A percentile compares a stretch with the other conserved stretches of the same genome.
These are phyloP conservation scores for Pyrenochaeta sp. DNA, from an alignment of 2,329 filamentous ascomycete genomes.

Conservation along the genomic window DNA sequence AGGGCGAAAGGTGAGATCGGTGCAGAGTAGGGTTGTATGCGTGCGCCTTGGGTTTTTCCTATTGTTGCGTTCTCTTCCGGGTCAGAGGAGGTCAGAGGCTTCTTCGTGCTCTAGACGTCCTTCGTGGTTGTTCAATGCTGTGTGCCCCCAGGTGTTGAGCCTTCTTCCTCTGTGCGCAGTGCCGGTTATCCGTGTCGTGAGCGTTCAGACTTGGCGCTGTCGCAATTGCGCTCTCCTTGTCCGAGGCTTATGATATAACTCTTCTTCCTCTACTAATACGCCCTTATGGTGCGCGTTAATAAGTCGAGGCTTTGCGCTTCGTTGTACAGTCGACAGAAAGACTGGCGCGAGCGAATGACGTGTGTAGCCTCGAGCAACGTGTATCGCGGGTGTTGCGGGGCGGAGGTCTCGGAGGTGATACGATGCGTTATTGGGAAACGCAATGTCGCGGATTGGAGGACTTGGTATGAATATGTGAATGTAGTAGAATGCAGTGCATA, in stretches of 20 bases:
- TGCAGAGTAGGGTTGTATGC: too few relatives aligned
- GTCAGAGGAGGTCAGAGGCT: too few relatives aligned
- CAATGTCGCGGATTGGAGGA: background rate
- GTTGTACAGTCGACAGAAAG: conserved; percentile 8
- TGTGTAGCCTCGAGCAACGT: conserved; percentile 17
- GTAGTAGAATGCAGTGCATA: background rate
- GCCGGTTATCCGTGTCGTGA: conserved; percentile 17
- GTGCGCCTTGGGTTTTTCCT: background rate
- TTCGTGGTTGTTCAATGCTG: background rate
- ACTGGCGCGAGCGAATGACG: conserved; percentile 26
- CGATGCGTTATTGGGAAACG: background rate
- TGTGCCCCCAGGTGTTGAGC: background rate
- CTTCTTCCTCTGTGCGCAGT: conserved; percentile 6
- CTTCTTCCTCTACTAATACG: background rate
- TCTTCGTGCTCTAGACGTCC: too few relatives aligned
- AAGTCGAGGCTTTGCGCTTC: conserved; percentile 2
- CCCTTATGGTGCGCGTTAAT: background rate
- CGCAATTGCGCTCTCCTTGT: conserved; percentile 8
- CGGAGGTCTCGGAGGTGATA: conserved; percentile 24
- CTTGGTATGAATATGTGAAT: background rate
- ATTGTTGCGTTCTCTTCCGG: too few relatives aligned
- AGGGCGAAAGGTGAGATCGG: background rate
- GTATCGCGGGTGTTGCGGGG: conserved; percentile 12
- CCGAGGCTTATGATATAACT: background rate
- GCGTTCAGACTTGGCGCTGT: conserved; percentile 21